Base-by-base conservation (phyloP, 2,329 filamentous ascomycete genomes). In the Tricladium varicosporioides region DNA sequence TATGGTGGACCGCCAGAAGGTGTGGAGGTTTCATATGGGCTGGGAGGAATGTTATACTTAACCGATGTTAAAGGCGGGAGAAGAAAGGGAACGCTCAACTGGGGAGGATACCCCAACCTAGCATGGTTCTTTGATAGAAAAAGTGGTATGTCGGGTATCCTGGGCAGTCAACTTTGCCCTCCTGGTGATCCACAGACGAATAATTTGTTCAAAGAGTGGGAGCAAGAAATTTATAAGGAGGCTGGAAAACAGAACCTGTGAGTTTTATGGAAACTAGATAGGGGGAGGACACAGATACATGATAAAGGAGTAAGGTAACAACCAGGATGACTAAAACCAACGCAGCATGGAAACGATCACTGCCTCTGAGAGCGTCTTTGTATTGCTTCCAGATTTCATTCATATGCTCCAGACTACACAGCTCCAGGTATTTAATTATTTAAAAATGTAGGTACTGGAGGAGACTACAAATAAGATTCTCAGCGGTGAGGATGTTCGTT, bases 31-130 rank as follows among this genome's bases (percentile, higher is more conserved):
- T 59, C 75, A 54, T 75, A 73, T 70, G 74, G 74, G 1, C 57
- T 79, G 15, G 74, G 73, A 1, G 77, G 78, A 0, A 61, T 78
- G 14, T 54, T 79, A n/a, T 69, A 75, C 8, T 63, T 74, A 49
- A 71, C 73, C 5, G 66, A 74, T 22, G 65, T 69, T 42, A 71
- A 70, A 7, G 67, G 65, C 3, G 65, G 73, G 53, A 69, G 76
- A 49, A 74, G 68, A 59, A 69, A 67, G 31, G 74, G 73, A 1
- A 74, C 73, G 7, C 52, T 79, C 59, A 66, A 67, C 5, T 80
- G 78, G 78, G 69, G 72, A 46, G 78, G 78, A 0, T 71, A 76
- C 56, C 69, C 74, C 10, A 81, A 81, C 63, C 60, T 76, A 3
- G 71, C 73, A 15, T 81, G 78, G 78, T 73, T 75, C 60, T 63